phyloP scores from a whole-genome alignment of 2,329 filamentous ascomycete genomes.

The Beauveria sp. region DNA sequence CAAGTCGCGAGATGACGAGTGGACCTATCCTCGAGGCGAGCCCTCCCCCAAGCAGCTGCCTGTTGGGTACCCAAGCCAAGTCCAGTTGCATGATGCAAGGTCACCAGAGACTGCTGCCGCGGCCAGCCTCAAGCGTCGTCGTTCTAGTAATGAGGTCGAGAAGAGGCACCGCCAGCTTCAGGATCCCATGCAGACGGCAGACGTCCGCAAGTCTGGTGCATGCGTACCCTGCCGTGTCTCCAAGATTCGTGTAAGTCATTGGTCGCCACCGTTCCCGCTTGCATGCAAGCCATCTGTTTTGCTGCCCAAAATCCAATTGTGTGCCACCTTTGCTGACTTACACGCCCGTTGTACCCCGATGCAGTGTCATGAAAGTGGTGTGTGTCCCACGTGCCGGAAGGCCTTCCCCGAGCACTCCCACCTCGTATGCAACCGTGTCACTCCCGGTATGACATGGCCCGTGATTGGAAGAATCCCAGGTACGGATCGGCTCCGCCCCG shows the following conservation, averaged over 20 bases:
- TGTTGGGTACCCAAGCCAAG: slow-evolving; percentile 24
- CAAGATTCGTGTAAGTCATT: slow-evolving; percentile 38
- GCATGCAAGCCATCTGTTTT: slow-evolving; percentile 11
- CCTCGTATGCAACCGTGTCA: slow-evolving; percentile 31
- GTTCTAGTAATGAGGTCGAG: slow-evolving; percentile 25
- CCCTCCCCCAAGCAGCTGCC: slow-evolving; percentile 22
- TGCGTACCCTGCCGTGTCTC: slow-evolving; percentile 41
- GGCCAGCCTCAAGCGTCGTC: slow-evolving; percentile 28
- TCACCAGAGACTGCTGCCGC: slow-evolving; percentile 21
- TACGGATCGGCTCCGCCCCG: slow-evolving; percentile 20
- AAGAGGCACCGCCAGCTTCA: slow-evolving; percentile 30
- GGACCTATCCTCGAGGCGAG: slow-evolving; percentile 30
- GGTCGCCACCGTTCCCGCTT: background rate
- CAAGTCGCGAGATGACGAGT: slow-evolving; percentile 31
- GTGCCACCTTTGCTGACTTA: slow-evolving; percentile 12
- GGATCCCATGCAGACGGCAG: slow-evolving; percentile 38
- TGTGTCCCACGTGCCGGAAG: slow-evolving; percentile 35
- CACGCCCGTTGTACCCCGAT: slow-evolving; percentile 12
- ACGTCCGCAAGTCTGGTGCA: slow-evolving; percentile 40
- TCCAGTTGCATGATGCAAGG: slow-evolving; percentile 22
- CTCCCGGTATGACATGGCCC: slow-evolving; percentile 29
- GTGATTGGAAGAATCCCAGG: slow-evolving; percentile 31
- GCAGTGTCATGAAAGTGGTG: slow-evolving; percentile 33
- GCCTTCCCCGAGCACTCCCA: slow-evolving; percentile 33
- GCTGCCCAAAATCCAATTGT: slow-evolving; percentile 7